Evolutionary conservation across 2,329 filamentous ascomycete genomes (phyloP).

Genomic region (Drechslerella dactyloides): DNA sequence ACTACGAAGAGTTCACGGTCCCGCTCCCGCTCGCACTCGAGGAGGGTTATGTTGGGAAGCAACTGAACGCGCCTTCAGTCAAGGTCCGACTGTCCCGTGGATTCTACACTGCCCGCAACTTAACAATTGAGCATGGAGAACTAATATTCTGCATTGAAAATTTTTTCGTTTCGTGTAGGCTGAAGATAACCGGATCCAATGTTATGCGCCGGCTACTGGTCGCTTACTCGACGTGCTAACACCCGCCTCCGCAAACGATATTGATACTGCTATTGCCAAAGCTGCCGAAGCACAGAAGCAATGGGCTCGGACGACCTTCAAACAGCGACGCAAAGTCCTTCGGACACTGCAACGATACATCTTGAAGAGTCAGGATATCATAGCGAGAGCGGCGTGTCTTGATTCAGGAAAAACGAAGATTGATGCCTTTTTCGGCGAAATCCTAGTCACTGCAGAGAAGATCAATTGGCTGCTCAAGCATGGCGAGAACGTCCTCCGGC

Average conservation of each 20-base stretch:
- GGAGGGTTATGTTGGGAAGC: slow-evolving; percentile 25
- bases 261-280: slow-evolving; percentile 77
- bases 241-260: slow-evolving; percentile 75
- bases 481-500: slow-evolving; percentile 78
- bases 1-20: slow-evolving; percentile 32
- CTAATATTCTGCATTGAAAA: no score
- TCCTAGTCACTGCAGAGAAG: slow-evolving; percentile 91
- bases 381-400: slow-evolving; percentile 82
- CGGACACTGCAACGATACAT: slow-evolving; percentile 80
- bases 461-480: slow-evolving; percentile 91
- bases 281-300: slow-evolving; percentile 74
- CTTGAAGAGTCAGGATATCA: slow-evolving; percentile 84
- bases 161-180: no score
- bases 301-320: slow-evolving; percentile 81
- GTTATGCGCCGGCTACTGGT: slow-evolving; percentile 89
- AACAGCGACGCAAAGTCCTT: slow-evolving; percentile 77
- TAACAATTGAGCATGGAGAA: neutral
- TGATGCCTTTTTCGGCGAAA: slow-evolving; percentile 91
- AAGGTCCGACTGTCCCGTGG: slow-evolving; percentile 18
- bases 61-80: slow-evolving; percentile 22
- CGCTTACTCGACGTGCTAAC: slow-evolving; percentile 78
- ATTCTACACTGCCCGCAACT: neutral
- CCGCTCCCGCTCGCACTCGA: slow-evolving; percentile 30
- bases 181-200: slow-evolving; percentile 57
- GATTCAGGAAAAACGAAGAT: slow-evolving; percentile 97